Base-by-base conservation (phyloP, 2,329 filamentous ascomycete genomes). In the Clarireedia sp. region DNA sequence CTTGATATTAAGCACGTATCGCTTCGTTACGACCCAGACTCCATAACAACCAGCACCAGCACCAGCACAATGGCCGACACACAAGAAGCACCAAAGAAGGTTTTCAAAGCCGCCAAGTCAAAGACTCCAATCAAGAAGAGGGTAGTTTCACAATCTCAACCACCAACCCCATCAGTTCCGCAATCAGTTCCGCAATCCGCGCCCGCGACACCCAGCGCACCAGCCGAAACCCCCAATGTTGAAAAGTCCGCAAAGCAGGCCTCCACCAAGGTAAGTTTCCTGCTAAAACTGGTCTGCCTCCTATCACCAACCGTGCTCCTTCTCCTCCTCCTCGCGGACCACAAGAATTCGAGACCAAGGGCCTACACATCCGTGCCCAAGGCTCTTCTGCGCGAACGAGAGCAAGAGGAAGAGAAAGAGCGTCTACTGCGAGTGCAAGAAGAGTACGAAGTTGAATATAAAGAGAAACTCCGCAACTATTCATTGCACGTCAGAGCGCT, bases 71-170 rank as follows among this genome's bases (percentile, higher is more conserved):
- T 55, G 52, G 52, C 52, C 26, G 52, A 55, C 26, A 44, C 38
- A 10, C 52, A 55, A 41, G 46, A 55, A 55, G 52, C 52, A 8
- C 52, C 52, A 9, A 55, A 55, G n/a, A 55, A 55, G n/a, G 26
- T 37, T n/a, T 44, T 55, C 17, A 55, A 55, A n/a, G 43, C 48
- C 19, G 26, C 46, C 16, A 50, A 48, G 16, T 21, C 43, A 33
- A 54, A 55, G 19, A 55, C 52, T 21, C 52, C 52, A n/a, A 29
- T 55, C 17, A 55, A 55, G 38, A 55, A 55, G 24, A 50, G 44
- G 38, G 37, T 19, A 7, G 14, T 46, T 24, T 26, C 19, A 26
- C n/a, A 23, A 14, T 26, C 43, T 26, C 43, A 46, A 50, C 46
- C 46, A 10, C 16, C 48, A 12, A 19, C 26, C 14, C 44, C 38